Percentiles rank a stretch among this genome's conserved stretches.
Conservation (phyloP, 2,329 filamentous ascomycete genomes). For the Xylariaceae sp. region DNA sequence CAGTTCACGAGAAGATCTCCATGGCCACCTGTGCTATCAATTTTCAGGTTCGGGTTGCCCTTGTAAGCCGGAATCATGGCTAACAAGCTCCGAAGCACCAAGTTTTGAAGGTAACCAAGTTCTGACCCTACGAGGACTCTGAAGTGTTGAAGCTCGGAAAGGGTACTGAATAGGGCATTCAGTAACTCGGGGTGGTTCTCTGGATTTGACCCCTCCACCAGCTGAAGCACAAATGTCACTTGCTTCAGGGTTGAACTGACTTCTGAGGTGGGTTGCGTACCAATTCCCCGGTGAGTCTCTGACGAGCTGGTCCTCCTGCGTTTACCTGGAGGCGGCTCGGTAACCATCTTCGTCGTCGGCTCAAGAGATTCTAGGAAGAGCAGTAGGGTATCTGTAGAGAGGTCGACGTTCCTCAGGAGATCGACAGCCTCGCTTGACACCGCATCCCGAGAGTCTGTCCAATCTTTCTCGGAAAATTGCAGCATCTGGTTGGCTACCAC, state of each 20-base stretch:
- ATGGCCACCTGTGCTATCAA: constrained; percentile 76
- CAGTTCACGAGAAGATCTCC: constrained; percentile 91
- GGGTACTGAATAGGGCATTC: constrained; percentile 72
- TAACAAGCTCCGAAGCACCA: constrained; percentile 76
- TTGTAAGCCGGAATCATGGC: constrained; percentile 79
- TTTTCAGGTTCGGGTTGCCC: constrained; percentile 52
- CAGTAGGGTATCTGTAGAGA: constrained; percentile 68
- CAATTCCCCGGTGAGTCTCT: constrained; percentile 57
- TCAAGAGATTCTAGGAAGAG: constrained; percentile 72
- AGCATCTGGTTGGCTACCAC: constrained; percentile 60
- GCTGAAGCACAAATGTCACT: constrained; percentile 81
- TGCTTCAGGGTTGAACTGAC: constrained; percentile 66
- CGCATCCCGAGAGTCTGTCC: constrained; percentile 32
- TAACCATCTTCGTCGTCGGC: constrained; percentile 66
- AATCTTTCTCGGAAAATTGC: constrained; percentile 49
- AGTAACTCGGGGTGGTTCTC: constrained; percentile 73
- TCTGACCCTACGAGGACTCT: constrained; percentile 78
- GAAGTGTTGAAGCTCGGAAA: constrained; percentile 85
- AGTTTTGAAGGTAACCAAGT: constrained; percentile 82
- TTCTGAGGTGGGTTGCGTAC: constrained; percentile 59
- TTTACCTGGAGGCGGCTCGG: constrained; percentile 70
- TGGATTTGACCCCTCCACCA: constrained; percentile 77
- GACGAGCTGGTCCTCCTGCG: constrained; percentile 73
- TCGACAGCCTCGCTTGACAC: constrained; percentile 62
- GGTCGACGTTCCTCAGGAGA: constrained; percentile 66